Evolutionary conservation across 2,329 filamentous ascomycete species (phyloP), one percentile per base, ranked within the genome.

Genomic region (Endoconidiophora polonica): DNA sequence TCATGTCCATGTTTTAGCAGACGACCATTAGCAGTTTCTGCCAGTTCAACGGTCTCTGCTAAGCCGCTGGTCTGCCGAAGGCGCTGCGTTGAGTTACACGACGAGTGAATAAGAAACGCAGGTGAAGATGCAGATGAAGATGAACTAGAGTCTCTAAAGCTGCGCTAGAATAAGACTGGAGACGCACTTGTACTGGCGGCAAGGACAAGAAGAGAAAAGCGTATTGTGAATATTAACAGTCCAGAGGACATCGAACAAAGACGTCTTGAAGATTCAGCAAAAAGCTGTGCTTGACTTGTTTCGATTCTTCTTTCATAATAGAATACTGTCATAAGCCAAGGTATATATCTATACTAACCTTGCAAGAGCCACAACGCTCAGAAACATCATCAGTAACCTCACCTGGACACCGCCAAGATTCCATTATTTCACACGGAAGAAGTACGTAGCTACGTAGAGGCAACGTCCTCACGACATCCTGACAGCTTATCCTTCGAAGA

Each of bases 61-160:
- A 85, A 66, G 4, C 69, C 80, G 14, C 63, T 62, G 37, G 66
- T 62, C 41, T 84, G 67, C 59, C 81, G 75, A 5, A 61, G 62
- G 40, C 65, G 67, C 56, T 81, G 69, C 1, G 78, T 82, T 45
- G 66, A 62, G 57, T 84, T 83, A 65, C 81, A 84, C 22, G 77
- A 81, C 33, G 67, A 60, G 61, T 83, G 80, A 59, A 50, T 80
- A 14, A 66, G 63, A 56, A 54, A 49, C 40, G 40, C 16, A 33
- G n/a, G 46, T 38, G 46, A n/a, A 42, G 43, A 40, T 39, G 44
- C 24, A 29, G 46, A 14, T 29, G 20, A 29, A 43, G n/a, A 5
- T 7, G 37, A 48, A 16, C 12, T 20, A 24, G 40, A 36, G 40
- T 14, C 20, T 36, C 12, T 12, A 33, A 12, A 33, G 29, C 6